A percentile compares a stretch with the other conserved stretches of the same genome.
Evolutionary conservation across 2,329 filamentous ascomycete species (phyloP).

Genomic region (Berkeleyomyces rouxiae): DNA sequence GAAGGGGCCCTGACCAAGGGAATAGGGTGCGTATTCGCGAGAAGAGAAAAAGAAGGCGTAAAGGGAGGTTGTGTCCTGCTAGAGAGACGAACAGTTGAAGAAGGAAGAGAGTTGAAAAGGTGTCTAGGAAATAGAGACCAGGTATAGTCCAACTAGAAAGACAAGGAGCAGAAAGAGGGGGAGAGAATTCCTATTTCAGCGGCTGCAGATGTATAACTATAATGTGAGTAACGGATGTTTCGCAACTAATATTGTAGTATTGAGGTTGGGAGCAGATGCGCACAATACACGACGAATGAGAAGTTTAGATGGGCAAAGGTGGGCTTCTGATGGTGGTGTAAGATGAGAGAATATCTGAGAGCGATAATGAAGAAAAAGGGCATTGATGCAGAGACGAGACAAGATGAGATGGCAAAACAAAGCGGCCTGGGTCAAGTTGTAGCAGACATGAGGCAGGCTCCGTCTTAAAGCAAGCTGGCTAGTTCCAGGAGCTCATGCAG

Average conservation of each 20-base stretch:
- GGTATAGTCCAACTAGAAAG: neutral
- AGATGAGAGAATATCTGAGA: neutral
- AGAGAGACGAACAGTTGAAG: neutral
- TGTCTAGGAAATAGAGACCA: conserved; percentile 4
- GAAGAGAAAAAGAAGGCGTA: conserved; percentile 14
- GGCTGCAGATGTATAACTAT: conserved; percentile 5
- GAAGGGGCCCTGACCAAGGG: conserved; percentile 96
- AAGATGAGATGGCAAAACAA: no score
- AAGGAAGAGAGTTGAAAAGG: conserved; percentile 14
- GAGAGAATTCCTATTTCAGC: conserved; percentile 10
- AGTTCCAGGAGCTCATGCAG: neutral
- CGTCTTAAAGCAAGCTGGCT: neutral
- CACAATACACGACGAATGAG: neutral
- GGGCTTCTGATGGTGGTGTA: neutral
- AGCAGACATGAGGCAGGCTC: neutral
- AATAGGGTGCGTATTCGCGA: conserved; percentile 73
- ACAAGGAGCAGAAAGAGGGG: conserved; percentile 8
- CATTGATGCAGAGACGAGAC: neutral
- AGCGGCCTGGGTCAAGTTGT: no score
- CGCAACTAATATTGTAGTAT: neutral
- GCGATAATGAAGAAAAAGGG: neutral
- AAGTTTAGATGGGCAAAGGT: neutral
- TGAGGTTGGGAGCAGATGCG: neutral
- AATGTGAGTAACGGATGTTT: conserved; percentile 8
- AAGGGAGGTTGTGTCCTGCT: neutral